phyloP scores from a whole-genome alignment of 2,329 filamentous ascomycete genomes.

The Massarina eburnea region DNA sequence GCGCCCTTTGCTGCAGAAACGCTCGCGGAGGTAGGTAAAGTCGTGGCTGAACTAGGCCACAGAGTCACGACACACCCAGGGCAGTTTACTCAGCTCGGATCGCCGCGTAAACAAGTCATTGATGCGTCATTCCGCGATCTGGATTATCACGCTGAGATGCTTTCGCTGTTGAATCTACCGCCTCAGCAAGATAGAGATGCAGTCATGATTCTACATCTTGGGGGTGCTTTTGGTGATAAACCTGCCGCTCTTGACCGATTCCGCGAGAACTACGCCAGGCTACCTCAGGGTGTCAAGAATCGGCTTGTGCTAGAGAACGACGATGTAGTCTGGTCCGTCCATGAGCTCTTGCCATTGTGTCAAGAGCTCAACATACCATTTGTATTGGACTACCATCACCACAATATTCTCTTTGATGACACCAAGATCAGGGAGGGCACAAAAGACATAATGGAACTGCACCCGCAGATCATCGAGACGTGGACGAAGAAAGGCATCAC shows the following conservation, averaged over 20 bases:
- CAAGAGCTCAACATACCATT: slow-evolving; percentile 93
- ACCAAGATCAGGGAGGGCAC: slow-evolving; percentile 78
- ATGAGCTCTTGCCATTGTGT: slow-evolving; percentile 85
- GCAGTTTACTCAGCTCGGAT: slow-evolving; percentile 86
- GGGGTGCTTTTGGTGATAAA: slow-evolving; percentile 88
- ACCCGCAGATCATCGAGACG: slow-evolving; percentile 75
- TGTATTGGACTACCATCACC: slow-evolving; percentile 91
- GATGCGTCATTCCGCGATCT: slow-evolving; percentile 77
- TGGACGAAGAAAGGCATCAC: slow-evolving; percentile 83
- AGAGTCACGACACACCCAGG: slow-evolving; percentile 88
- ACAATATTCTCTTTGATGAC: slow-evolving; percentile 87
- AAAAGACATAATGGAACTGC: slow-evolving; percentile 73
- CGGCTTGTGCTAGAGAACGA: slow-evolving; percentile 91
- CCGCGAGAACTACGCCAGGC: slow-evolving; percentile 67
- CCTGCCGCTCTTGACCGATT: slow-evolving; percentile 76
- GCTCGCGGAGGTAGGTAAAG: slow-evolving; percentile 73
- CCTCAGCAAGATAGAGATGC: slow-evolving; percentile 80
- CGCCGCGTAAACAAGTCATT: slow-evolving; percentile 76
- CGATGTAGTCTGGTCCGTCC: slow-evolving; percentile 89
- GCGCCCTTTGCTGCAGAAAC: slow-evolving; percentile 79
- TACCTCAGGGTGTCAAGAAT: slow-evolving; percentile 72
- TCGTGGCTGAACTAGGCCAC: slow-evolving; percentile 78
- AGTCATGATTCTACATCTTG: slow-evolving; percentile 93
- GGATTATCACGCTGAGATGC: slow-evolving; percentile 84
- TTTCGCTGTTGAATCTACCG: slow-evolving; percentile 74